Conservation (phyloP, 2,329 filamentous ascomycete genomes). For the Bisporella sp. region DNA sequence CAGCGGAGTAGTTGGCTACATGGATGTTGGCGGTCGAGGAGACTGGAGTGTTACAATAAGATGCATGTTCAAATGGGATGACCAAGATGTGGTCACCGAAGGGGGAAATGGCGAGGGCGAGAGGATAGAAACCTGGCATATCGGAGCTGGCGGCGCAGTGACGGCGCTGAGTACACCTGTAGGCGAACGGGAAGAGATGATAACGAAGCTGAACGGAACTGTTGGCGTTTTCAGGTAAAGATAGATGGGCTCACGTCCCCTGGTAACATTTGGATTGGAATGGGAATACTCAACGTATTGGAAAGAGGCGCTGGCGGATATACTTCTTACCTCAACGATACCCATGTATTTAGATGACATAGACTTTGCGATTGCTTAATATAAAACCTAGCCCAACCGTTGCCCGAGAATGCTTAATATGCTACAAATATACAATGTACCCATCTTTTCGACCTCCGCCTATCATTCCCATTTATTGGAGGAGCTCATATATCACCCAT, state of each 20-base stretch:
- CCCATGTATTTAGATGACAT: conserved; percentile 1
- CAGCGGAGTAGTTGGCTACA: conserved; percentile 82
- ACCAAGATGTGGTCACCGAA: conserved; percentile 35
- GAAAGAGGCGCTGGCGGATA: not conserved
- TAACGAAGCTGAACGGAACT: conserved; percentile 48
- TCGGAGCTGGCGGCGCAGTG: conserved; percentile 86
- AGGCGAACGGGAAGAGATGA: conserved; percentile 89
- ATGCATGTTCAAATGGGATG: conserved; percentile 68
- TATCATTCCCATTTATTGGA: not conserved
- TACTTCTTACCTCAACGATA: conserved; percentile 4
- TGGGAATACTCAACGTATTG: conserved; percentile 6
- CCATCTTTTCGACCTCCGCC: not conserved
- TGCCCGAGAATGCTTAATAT: not conserved
- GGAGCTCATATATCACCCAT: not conserved
- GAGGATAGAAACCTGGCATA: conserved; percentile 60
- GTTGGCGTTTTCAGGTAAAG: conserved; percentile 19
- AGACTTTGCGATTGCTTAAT: no score
- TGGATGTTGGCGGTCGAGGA: conserved; percentile 76
- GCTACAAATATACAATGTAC: not conserved
- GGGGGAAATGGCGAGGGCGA: conserved; percentile 21
- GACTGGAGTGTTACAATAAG: conserved; percentile 92
- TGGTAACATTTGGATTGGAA: not conserved
- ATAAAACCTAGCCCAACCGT: no score
- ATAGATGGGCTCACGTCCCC: not conserved
- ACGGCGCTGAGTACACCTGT: conserved; percentile 75